Evolutionary conservation across 2,329 filamentous ascomycete genomes (phyloP).

Genomic region (Coniochaeta hoffmannii): DNA sequence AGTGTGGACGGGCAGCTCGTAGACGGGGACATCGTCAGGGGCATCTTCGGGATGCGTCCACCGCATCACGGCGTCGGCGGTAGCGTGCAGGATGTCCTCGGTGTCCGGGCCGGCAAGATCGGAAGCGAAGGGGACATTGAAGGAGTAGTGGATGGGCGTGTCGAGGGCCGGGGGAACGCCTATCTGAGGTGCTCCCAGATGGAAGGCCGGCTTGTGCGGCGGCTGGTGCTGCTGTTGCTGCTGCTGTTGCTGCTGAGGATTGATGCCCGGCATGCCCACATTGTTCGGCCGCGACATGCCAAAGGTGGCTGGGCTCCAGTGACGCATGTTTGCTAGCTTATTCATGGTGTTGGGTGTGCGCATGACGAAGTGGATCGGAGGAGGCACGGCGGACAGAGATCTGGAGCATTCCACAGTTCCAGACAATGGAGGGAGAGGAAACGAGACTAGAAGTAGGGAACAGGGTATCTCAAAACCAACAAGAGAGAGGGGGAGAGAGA

Average conservation of each 20-base stretch:
- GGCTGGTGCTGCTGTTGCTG: no score
- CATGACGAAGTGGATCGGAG: constrained; percentile 3
- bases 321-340: constrained; percentile 65
- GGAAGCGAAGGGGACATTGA: constrained; percentile 94
- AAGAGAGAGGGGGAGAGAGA: constrained; percentile 9
- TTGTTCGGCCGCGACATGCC: constrained; percentile 50
- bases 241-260: constrained; percentile 52
- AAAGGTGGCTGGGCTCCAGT: constrained; percentile 58
- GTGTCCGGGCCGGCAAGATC: constrained; percentile 87
- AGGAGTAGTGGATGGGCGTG: constrained; percentile 80
- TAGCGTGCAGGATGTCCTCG: constrained; percentile 92
- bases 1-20: constrained; percentile 86
- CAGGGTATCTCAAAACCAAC: constrained; percentile 27
- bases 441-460: constrained; percentile 24
- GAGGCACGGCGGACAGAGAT: neutral
- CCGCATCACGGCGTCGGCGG: constrained; percentile 74
- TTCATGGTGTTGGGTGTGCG: constrained; percentile 46
- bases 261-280: constrained; percentile 48
- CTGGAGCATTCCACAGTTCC: constrained; percentile 2
- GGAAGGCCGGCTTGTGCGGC: constrained; percentile 24
- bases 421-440: neutral
- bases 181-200: constrained; percentile 44
- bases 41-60: constrained; percentile 92
- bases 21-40: constrained; percentile 73
- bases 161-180: constrained; percentile 66